phyloP scores from a whole-genome alignment of 805 yeast species.

The Ogataea wickerhamii region DNA sequence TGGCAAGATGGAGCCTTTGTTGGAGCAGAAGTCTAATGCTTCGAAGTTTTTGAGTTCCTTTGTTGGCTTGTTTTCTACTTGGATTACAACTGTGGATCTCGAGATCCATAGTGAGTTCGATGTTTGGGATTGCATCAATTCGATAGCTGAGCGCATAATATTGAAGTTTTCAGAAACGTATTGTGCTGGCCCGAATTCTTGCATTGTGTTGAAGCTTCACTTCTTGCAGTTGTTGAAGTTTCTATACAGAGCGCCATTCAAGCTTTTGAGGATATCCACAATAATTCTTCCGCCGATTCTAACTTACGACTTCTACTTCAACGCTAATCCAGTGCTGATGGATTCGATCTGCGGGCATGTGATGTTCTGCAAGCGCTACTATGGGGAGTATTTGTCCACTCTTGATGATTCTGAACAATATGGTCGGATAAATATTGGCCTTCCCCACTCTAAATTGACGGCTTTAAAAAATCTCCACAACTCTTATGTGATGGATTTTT shows the following conservation, averaged over 20 bases:
- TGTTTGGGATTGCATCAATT: slow-evolving; percentile 18
- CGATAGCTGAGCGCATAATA: slow-evolving; percentile 10
- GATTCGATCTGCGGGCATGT: slow-evolving; percentile 47
- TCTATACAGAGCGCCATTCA: slow-evolving; percentile 21
- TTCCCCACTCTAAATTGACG: slow-evolving; percentile 15
- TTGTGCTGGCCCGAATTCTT: slow-evolving; percentile 8
- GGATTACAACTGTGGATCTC: slow-evolving; percentile 9
- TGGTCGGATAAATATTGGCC: slow-evolving; percentile 11
- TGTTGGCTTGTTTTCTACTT: slow-evolving; percentile 9
- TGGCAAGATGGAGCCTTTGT: slow-evolving; percentile 3
- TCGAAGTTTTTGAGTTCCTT: slow-evolving; percentile 7
- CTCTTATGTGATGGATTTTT: slow-evolving; percentile 50
- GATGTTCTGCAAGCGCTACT: slow-evolving; percentile 37
- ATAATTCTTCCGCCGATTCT: slow-evolving; percentile 40
- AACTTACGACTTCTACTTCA: slow-evolving; percentile 36
- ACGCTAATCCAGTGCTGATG: slow-evolving; percentile 41
- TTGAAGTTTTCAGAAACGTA: slow-evolving; percentile 5
- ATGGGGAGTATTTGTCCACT: slow-evolving; percentile 24
- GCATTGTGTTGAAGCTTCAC: slow-evolving; percentile 6
- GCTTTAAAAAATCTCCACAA: slow-evolving; percentile 38
- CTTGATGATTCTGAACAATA: slow-evolving; percentile 9
- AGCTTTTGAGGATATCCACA: slow-evolving; percentile 17
- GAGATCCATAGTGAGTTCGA: slow-evolving; percentile 2
- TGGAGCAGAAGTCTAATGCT: slow-evolving; percentile 2
- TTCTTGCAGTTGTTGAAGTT: slow-evolving; percentile 14